A percentile compares a stretch with the other conserved stretches of the same genome.
These are phyloP conservation scores for Penicillium sp. DNA, from an alignment of 2,329 filamentous ascomycete species.

Conservation along the genomic window DNA sequence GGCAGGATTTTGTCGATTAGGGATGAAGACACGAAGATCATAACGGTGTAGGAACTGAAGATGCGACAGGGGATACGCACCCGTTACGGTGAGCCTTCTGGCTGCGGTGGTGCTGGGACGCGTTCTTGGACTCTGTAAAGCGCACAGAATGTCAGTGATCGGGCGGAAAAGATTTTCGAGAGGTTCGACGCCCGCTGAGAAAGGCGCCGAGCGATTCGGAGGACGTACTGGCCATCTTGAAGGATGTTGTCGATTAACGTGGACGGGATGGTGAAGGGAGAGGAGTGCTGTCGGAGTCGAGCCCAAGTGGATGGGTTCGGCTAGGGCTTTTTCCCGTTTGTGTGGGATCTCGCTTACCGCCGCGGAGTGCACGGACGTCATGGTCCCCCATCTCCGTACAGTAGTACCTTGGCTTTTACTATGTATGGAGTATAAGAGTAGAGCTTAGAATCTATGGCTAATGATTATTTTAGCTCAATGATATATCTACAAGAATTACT, in stretches of 20 bases:
- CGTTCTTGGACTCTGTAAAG: slow-evolving; percentile 95
- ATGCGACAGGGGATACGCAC: slow-evolving; percentile 62
- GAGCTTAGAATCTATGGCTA: not conserved
- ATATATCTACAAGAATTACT: not conserved
- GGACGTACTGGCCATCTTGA: slow-evolving; percentile 56
- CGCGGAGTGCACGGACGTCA: slow-evolving; percentile 31
- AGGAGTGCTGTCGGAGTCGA: slow-evolving; percentile 40
- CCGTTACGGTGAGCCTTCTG: slow-evolving; percentile 99
- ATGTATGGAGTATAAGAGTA: not conserved
- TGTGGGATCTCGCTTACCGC: slow-evolving; percentile 52
- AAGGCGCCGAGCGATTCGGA: slow-evolving; percentile 14
- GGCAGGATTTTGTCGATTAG: slow-evolving; percentile 7
- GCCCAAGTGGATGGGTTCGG: slow-evolving; percentile 37
- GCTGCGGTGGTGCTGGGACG: slow-evolving; percentile 97
- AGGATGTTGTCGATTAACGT: slow-evolving; percentile 51
- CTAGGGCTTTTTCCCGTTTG: slow-evolving; percentile 46
- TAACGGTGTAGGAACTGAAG: slow-evolving; percentile 1
- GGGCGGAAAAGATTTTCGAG: slow-evolving; percentile 7
- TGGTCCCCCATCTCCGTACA: not conserved
- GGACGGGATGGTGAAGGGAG: slow-evolving; percentile 43
- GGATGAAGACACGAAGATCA: not conserved
- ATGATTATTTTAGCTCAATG: not conserved
- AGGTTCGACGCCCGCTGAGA: not conserved
- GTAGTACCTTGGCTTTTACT: not conserved
- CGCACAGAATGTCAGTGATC: slow-evolving; percentile 38